Conservation (phyloP, 2,329 filamentous ascomycete genomes). For the Thelonectria discophora region DNA sequence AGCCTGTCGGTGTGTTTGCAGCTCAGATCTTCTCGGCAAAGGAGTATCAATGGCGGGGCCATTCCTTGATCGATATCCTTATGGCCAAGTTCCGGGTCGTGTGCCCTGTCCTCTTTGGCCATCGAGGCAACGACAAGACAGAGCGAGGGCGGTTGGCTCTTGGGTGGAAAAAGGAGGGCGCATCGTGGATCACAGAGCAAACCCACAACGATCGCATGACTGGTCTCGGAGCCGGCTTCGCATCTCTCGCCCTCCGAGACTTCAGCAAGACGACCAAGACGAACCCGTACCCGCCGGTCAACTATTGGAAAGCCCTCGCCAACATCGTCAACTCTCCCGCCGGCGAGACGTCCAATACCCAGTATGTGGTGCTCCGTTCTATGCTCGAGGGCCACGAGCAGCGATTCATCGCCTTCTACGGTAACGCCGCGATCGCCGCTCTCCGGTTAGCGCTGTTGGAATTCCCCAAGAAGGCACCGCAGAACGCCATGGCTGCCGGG, state of each 20-base stretch:
- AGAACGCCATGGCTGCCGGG: conserved; percentile 58
- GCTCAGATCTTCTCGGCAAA: conserved; percentile 78
- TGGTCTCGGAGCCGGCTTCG: conserved; percentile 84
- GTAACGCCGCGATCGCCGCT: conserved; percentile 76
- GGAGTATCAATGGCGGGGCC: conserved; percentile 72
- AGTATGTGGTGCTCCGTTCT: conserved; percentile 73
- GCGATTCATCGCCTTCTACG: conserved; percentile 83
- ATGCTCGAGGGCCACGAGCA: conserved; percentile 78
- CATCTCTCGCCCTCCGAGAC: conserved; percentile 82
- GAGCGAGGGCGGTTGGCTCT: conserved; percentile 71
- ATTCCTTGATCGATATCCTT: conserved; percentile 81
- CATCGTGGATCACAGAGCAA: conserved; percentile 71
- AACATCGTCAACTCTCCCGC: conserved; percentile 79
- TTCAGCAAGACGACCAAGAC: conserved; percentile 74
- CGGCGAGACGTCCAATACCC: conserved; percentile 74
- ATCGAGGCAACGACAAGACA: conserved; percentile 78
- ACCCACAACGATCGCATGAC: conserved; percentile 84
- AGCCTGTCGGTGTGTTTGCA: conserved; percentile 80
- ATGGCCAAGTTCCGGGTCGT: conserved; percentile 83
- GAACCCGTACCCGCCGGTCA: conserved; percentile 79
- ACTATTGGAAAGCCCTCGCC: conserved; percentile 85
- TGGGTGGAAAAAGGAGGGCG: conserved; percentile 74
- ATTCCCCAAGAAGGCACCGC: conserved; percentile 67
- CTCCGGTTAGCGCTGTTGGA: conserved; percentile 77
- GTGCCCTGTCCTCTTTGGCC: conserved; percentile 87